Conservation (phyloP, 2,329 filamentous ascomycete species). For the Kalaharituber pfeilii region DNA sequence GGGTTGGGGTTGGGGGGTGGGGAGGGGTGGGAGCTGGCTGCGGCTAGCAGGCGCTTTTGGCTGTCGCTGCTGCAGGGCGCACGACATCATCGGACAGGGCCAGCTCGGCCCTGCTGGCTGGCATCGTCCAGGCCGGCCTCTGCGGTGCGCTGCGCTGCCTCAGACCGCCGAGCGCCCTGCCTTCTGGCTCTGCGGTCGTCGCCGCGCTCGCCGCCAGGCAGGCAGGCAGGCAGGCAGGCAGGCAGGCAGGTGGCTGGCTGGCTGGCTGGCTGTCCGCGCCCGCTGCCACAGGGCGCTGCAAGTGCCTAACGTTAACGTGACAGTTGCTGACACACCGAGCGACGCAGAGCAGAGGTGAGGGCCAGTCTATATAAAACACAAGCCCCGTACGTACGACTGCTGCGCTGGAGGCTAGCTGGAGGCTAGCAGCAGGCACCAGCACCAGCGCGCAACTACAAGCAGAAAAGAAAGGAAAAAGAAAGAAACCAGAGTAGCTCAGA, state of each 20-base stretch:
- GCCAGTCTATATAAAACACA: background rate
- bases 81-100: background rate
- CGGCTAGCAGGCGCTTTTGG: too few relatives aligned
- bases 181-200: too few relatives aligned
- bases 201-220: too few relatives aligned
- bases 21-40: too few relatives aligned
- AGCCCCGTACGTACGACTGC: background rate
- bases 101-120: background rate
- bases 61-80: background rate
- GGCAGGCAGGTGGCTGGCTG: too few relatives aligned
- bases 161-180: too few relatives aligned
- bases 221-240: too few relatives aligned
- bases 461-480: conserved; percentile 10
- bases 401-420: background rate
- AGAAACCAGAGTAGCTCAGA: conserved; percentile 13
- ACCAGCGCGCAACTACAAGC: background rate
- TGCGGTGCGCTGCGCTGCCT: too few relatives aligned
- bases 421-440: background rate
- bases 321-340: background rate
- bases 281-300: too few relatives aligned
- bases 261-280: too few relatives aligned
- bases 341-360: background rate
- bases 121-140: too few relatives aligned
- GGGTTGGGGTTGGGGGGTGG: too few relatives aligned
- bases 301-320: background rate